Evolutionary conservation across 768 basidiomycete genomes (phyloP).

Genomic region (Mycena metata): DNA sequence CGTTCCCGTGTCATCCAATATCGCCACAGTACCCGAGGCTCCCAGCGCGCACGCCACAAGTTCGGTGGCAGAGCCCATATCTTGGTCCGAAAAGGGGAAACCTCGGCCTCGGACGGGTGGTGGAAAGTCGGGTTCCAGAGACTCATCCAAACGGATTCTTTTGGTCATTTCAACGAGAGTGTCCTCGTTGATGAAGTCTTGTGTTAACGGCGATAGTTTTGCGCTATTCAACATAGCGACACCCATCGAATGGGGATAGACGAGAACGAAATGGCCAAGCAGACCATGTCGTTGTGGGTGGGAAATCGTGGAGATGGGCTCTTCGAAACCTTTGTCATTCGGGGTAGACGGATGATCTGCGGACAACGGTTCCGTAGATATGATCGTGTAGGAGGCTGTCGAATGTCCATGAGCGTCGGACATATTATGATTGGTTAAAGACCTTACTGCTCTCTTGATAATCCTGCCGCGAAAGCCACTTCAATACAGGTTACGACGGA

Average conservation of each 20-base stretch:
- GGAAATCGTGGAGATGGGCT: conserved; percentile 25
- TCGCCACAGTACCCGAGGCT: not conserved
- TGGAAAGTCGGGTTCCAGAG: not conserved
- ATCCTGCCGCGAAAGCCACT: conserved; percentile 60
- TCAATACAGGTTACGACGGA: not conserved
- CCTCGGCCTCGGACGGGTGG: not conserved
- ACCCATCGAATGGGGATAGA: not conserved
- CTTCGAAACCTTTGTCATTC: not conserved
- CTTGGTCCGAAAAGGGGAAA: not conserved
- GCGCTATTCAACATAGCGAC: not conserved
- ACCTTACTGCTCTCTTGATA: conserved; percentile 80
- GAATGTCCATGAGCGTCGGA: not conserved
- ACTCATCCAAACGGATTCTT: conserved; percentile 24
- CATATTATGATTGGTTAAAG: not conserved
- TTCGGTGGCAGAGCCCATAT: not conserved
- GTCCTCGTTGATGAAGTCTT: not conserved
- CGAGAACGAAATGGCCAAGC: conserved; percentile 13
- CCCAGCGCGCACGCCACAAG: conserved; percentile 15
- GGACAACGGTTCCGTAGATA: conserved; percentile 10
- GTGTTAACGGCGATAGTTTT: not conserved
- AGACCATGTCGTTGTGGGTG: conserved; percentile 4
- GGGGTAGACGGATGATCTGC: not conserved
- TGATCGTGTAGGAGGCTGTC: conserved; percentile 17
- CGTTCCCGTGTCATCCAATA: conserved; percentile 11
- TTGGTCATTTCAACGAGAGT: conserved; percentile 19